Base-by-base conservation (phyloP, 2,329 filamentous ascomycete species). In the Nothophoma quercina region DNA sequence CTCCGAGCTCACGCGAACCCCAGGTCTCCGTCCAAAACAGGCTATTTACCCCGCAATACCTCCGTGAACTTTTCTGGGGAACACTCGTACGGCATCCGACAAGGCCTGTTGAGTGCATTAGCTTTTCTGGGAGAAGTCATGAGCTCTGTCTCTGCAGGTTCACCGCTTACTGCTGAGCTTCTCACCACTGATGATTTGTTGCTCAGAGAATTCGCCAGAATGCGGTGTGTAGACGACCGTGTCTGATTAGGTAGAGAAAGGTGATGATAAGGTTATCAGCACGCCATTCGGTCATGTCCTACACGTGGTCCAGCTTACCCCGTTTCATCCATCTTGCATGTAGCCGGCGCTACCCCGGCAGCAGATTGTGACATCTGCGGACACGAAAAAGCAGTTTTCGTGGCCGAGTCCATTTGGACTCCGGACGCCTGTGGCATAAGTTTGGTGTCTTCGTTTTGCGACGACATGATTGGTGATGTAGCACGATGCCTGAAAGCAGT, bases 231-330 rank as follows among this genome's bases (percentile, higher is more conserved):
- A 13, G 10, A 13, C 21, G 7, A 26, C 35, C 39, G 47, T 36
- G 30, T 49, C 23, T 13, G 32, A 23, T 35, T 36, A 19, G 19
- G 25, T 12, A 35, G 9, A 26, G 32, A 48, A 56, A 53, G 59
- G 59, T 63, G 59, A 60, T 55, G 63, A 66, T 66, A 65, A 60
- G 59, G 59, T 59, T 67, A 65, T 62, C 62, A 55, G 51, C 58
- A 53, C 51, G 54, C 56, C 41, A n/a, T 35, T 35, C 41, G 55
- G 57, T 57, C 41, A 58, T 30, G 49, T 16, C 46, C 28, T 56
- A 35, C 55, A 58, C 54, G 54, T 51, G 40, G 41, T 16, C 22
- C 21, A 12, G 13, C 35, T 45, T 40, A 13, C 32, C 49, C 26
- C 6, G 13, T 50, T 46, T n/a, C 25, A 42, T 32, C 28, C 18